These are phyloP conservation scores for Kwoniella dendrophila DNA, from an alignment of 768 basidiomycete species.

Conservation along the genomic window DNA sequence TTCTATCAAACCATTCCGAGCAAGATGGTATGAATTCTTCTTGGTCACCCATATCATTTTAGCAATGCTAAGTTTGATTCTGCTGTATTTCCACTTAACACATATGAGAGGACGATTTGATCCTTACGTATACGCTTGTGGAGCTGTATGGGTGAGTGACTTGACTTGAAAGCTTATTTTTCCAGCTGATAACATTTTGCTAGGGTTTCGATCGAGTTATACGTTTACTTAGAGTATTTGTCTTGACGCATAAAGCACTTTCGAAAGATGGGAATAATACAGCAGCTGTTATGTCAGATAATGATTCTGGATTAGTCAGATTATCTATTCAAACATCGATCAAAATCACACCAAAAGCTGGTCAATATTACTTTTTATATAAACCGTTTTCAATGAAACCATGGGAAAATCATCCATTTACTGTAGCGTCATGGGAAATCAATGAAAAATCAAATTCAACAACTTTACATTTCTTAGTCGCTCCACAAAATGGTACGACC, in stretches of 20 bases:
- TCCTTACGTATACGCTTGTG: slow-evolving; percentile 31
- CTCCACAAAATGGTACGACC: slow-evolving; percentile 26
- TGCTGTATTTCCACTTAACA: slow-evolving; percentile 33
- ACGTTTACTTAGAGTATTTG: slow-evolving; percentile 1
- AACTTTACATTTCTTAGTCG: slow-evolving; percentile 25
- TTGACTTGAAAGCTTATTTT: not conserved
- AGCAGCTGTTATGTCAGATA: slow-evolving; percentile 6
- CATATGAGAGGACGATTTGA: slow-evolving; percentile 32
- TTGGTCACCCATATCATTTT: slow-evolving; percentile 34
- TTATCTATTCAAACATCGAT: slow-evolving; percentile 21
- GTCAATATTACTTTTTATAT: slow-evolving; percentile 39
- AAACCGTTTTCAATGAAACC: slow-evolving; percentile 21
- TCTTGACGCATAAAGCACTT: slow-evolving; percentile 11
- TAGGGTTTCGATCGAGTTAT: slow-evolving; percentile 13
- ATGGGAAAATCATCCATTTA: slow-evolving; percentile 47
- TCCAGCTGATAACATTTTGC: not conserved
- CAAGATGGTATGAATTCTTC: slow-evolving; percentile 38
- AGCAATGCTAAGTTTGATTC: slow-evolving; percentile 24
- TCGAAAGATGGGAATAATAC: slow-evolving; percentile 12
- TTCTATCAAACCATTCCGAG: slow-evolving; percentile 34
- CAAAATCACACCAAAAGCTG: slow-evolving; percentile 25
- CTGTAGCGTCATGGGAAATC: slow-evolving; percentile 29
- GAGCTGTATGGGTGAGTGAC: slow-evolving; percentile 34
- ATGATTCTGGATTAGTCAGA: slow-evolving; percentile 22
- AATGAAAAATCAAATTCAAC: not conserved